Evolutionary conservation across 140 eudicot genomes (phyloP), one percentile per base, ranked within the genome.

Genomic region (Oenanthe javanica): DNA sequence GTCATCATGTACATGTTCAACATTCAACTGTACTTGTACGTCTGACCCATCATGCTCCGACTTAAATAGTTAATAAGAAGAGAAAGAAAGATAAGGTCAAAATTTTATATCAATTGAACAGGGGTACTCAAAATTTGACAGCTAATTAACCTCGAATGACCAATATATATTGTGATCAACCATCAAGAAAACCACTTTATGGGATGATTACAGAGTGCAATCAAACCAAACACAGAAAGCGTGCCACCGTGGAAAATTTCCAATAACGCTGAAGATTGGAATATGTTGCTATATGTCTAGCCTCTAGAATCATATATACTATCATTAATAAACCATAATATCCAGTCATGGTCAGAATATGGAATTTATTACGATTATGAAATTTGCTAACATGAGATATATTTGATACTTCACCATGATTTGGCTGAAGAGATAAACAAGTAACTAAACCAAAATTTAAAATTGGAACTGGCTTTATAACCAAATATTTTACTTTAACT

Each of bases 21-120:
- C 92, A 81, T 92, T 82, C 23, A 86, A 54, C 46, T 90, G 87
- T 83, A 90, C 80, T 89, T 92, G 97, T 81, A 94, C 90, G 81
- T 94, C 98, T 72, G 89, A 86, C 54, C 98, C 98, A 64, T 94
- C 94, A 82, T 92, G 98, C 84, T 94, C 98, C 57, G 95, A 86
- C 98, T 94, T 83, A 79, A 79, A 75, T 43, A 84, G 76, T 63
- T n/a, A 71, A 76, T 23, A n/a, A 61, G 36, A 61, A 49, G 75
- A 84, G 45, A 72, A 52, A 25, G 73, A 31, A 67, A 36, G 19
- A 45, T 21, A 45, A 73, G 10, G 21, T 31, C 42, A 36, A 25
- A 31, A 4, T 31, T 66, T 66, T 27, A 4, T 12, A 31, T 31
- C 16, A 12, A 13, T 67, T 4, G 2, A 67, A 67, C 16, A 31